Base-by-base conservation (phyloP, 129 eudicot genomes). In the Helianthus tuberosus region DNA sequence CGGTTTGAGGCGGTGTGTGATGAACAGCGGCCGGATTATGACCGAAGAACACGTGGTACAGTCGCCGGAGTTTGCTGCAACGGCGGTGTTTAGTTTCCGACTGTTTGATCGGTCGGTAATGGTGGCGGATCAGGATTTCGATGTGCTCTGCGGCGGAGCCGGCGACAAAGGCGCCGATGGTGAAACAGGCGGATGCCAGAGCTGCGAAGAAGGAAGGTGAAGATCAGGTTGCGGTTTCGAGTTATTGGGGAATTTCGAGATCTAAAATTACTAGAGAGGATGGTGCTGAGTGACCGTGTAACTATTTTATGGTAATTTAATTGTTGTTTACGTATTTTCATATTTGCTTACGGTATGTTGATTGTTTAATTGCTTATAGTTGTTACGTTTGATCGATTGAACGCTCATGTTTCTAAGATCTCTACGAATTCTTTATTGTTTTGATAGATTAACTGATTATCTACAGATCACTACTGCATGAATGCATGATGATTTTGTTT, bases 271-370 rank as follows among this genome's bases (percentile, higher is more conserved):
- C 76, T 0, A 79, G 77, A 27, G 98, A 88, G 29, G 98, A 93
- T 71, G 98, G 98, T 14, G 73, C 97, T 6, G 95, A 86, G 44
- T 93, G 97, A 97, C 90, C 96, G n/a, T 93, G 98, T 97, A 93
- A 93, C 66, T 93, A 96, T 76, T 93, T 93, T 69, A 90, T 90
- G 98, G 98, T 93, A 86, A 72, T n/a, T 27, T 12, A 38, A 69
- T 78, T 25, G 12, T 5, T 47, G 13, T 38, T 5, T 63, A 54
- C 41, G 41, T 44, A 10, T 63, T 47, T 27, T 61, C 10, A 47
- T 64, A 49, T 59, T 60, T 66, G 47, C 8, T 74, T 47, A n/a
- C 5, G 2, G 5, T 15, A 16, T 38, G 10, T 29, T 35, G 36
- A 11, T 2, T 12, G 52, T 36, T 58, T 75, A 11, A 13, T 53